These are phyloP conservation scores for Pharnaceum exiguum DNA, from an alignment of 148 eudicot genomes.

Conservation along the genomic window DNA sequence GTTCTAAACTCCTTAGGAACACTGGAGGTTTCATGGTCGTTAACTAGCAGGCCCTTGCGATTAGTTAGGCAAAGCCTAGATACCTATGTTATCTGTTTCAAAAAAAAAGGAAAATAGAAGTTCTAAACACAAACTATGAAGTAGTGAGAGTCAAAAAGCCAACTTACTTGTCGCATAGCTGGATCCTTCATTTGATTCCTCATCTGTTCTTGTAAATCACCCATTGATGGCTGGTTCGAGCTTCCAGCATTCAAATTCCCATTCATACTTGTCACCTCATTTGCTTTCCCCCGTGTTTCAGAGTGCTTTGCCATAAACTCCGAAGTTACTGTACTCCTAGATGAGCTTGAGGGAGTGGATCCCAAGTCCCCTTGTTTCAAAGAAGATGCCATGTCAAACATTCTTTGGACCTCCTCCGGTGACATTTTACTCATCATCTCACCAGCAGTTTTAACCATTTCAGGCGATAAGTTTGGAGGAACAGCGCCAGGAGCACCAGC, in stretches of 20 bases:
- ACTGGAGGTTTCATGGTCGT: no score
- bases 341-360: slow-evolving; percentile 34
- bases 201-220: slow-evolving; percentile 89
- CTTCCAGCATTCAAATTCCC: slow-evolving; percentile 46
- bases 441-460: slow-evolving; percentile 82
- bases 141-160: not conserved
- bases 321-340: slow-evolving; percentile 31
- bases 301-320: slow-evolving; percentile 27
- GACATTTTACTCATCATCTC: slow-evolving; percentile 96
- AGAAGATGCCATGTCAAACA: slow-evolving; percentile 79
- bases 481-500: slow-evolving; percentile 53
- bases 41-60: no score
- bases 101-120: not conserved
- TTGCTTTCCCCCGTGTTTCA: slow-evolving; percentile 26
- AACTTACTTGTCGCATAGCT: slow-evolving; percentile 81
- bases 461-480: slow-evolving; percentile 70
- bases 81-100: no score
- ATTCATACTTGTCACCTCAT: slow-evolving; percentile 27
- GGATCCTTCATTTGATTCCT: slow-evolving; percentile 96
- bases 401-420: slow-evolving; percentile 73
- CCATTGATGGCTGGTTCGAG: slow-evolving; percentile 54
- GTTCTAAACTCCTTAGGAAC: not conserved
- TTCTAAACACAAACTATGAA: not conserved
- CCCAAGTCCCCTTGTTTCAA: slow-evolving; percentile 50
- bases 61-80: no score